A percentile compares a stretch with the other conserved stretches of the same genome.
Evolutionary conservation across 2,329 filamentous ascomycete genomes (phyloP).

Genomic region (Phyllosticta citriasiana): DNA sequence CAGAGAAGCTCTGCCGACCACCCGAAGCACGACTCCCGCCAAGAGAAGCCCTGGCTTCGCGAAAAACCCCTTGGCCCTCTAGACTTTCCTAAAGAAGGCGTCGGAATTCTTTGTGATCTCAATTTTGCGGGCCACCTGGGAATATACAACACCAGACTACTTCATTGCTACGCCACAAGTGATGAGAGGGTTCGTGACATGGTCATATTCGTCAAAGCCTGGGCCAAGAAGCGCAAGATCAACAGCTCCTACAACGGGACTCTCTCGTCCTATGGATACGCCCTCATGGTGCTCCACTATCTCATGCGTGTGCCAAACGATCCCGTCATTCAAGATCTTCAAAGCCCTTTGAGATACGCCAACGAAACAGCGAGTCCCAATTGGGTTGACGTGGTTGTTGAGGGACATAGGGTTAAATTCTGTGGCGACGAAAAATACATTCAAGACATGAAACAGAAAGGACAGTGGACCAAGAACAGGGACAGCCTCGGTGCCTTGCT

Average conservation of each 20-base stretch:
- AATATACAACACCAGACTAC: constrained; percentile 70
- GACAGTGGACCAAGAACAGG: constrained; percentile 55
- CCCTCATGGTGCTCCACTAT: constrained; percentile 86
- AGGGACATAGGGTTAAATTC: constrained; percentile 64
- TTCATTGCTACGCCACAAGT: constrained; percentile 72
- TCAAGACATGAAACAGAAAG: constrained; percentile 44
- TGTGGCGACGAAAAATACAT: constrained; percentile 69
- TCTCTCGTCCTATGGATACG: constrained; percentile 81
- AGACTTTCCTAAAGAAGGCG: constrained; percentile 66
- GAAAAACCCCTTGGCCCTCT: constrained; percentile 44
- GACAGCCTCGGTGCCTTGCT: constrained; percentile 63
- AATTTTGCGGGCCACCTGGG: constrained; percentile 81
- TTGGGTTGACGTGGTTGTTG: constrained; percentile 36
- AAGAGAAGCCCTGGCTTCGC: constrained; percentile 31
- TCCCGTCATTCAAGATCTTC: constrained; percentile 77
- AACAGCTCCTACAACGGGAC: constrained; percentile 82
- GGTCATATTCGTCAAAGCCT: constrained; percentile 80
- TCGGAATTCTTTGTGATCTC: constrained; percentile 84
- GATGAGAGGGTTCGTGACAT: constrained; percentile 69
- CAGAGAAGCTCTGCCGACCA: constrained; percentile 13
- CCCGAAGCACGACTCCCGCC: constrained; percentile 13
- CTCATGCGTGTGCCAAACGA: constrained; percentile 72
- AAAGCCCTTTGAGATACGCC: constrained; percentile 32
- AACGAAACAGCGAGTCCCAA: background rate
- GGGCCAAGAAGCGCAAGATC: constrained; percentile 77